Evolutionary conservation across 257 asterid species (phyloP), one percentile per base, ranked within the genome.

Genomic region (Euphrasia confusa): DNA sequence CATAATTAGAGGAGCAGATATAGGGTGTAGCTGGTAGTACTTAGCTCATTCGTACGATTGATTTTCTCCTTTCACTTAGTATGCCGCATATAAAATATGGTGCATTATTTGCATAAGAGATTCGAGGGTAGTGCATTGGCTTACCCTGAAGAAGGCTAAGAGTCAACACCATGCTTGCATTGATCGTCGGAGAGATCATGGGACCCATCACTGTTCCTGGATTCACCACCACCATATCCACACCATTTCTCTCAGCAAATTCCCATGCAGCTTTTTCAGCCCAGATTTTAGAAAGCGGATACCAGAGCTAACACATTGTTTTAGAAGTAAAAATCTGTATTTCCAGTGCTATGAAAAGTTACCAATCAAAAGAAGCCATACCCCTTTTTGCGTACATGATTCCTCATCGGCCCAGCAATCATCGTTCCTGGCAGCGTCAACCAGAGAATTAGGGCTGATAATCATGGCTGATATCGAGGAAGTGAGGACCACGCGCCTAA

Each of bases 251-350:
- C 82, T 81, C 71, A 0, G 96, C 84, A 77, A 91, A 86, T 67
- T 88, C 75, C 98, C 98, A 91, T n/a, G 95, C 92, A 74, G 95
- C 95, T 70, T 88, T 86, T 55, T 91, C 98, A 60, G 98, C 95
- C 45, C 81, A 79, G 42, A 81, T 79, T 75, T 91, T 91, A 8
- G 98, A 91, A 47, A 88, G 82, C 6, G 95, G 76, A 81, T 91
- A 91, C 98, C 96, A 91, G n/a, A 80, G 52, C 98, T 91, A 74
- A 45, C 40, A 61, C 14, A 57, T 49, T 2, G 15, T 14, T 49
- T 49, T 15, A 11, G 24, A 49, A 44, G 5, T 45, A 11, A 45
- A 45, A 3, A 12, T 12, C 14, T 12, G 6, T 11, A 44, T 44
- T n/a, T 3, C 15, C 15, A 0, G 4, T 42, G 11, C 57, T 52